Evolutionary conservation across 1,139 yeast genomes (phyloP), one percentile per base, ranked within the genome.

Genomic region (Taphrina betulina): DNA sequence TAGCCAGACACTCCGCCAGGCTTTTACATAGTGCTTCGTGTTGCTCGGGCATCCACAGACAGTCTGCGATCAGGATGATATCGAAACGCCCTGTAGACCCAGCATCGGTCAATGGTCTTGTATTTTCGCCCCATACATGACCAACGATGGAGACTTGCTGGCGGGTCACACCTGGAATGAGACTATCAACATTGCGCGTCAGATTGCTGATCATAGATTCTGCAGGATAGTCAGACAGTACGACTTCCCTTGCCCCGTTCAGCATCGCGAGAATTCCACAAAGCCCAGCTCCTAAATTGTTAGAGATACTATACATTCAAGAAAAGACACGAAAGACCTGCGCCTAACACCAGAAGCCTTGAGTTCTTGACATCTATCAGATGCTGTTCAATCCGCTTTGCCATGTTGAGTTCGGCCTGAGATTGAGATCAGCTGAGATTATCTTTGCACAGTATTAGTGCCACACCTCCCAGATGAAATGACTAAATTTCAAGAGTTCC

Each of bases 31-130:
- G 26, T 8, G 37, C 37, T 5, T 20, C 46, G 22, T 50, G 54
- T 24, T 50, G 46, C 46, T 50, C 54, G 7, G 45, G 46, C 37
- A 40, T 29, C 54, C 54, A 50, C 3, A 50, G 54, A 33, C 54
- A 50, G 19, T 50, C 54, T 17, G 38, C 45, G 10, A 50, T 29
- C 10, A 50, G 38, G 12, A 50, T 40, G 3, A 34, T 26, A 31
- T 50, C 46, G 34, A 31, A 50, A 12, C 37, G 17, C 8, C 38
- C 38, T 14, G 22, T 20, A 24, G 28, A 22, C 5, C 26, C 24
- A 4, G 17, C 10, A 19, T 28, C 22, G 16, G 36, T 23, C 16
- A 50, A 22, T 2, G 46, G 24, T 3, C 40, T 26, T 3, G 36
- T 42, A 19, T 23, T 8, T 26, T 26, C 41, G 24, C 54, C 54